These are phyloP conservation scores for Metschnikowia continentalis DNA, from an alignment of 805 yeast genomes.

Conservation along the genomic window DNA sequence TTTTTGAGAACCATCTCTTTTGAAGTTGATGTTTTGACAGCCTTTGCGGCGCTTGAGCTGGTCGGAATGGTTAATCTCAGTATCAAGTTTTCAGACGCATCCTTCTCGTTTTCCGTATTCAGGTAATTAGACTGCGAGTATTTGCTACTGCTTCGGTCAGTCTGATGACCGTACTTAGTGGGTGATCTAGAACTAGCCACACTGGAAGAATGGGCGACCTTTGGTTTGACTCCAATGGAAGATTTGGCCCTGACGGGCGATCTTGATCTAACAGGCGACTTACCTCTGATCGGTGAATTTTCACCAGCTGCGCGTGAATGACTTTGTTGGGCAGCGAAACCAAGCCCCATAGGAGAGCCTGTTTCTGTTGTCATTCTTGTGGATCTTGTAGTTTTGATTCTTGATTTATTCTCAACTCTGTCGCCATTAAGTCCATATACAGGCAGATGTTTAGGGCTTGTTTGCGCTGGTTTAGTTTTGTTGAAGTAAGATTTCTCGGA, in stretches of 20 bases:
- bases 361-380: background rate
- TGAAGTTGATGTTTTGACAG: conserved; percentile 4
- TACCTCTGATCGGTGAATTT: background rate
- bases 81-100: conserved; percentile 4
- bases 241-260: background rate
- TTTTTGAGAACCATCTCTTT: conserved; percentile 19
- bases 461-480: background rate
- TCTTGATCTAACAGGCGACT: conserved; percentile 5
- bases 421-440: background rate
- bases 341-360: conserved; percentile 1
- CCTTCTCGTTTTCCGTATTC: conserved; percentile 1
- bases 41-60: conserved; percentile 28
- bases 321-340: background rate
- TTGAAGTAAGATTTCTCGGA: conserved; percentile 4
- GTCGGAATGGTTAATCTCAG: conserved; percentile 29
- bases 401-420: background rate
- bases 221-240: background rate
- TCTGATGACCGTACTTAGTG: conserved; percentile 8
- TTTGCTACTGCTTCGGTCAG: conserved; percentile 6
- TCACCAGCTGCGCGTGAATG: background rate
- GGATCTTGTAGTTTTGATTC: background rate
- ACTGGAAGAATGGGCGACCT: background rate
- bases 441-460: background rate
- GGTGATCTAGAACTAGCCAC: conserved; percentile 13
- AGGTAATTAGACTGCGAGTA: conserved; percentile 7